Evolutionary conservation across 2,329 filamentous ascomycete species (phyloP), one percentile per base, ranked within the genome.

Genomic region (Aspergillus tanneri): DNA sequence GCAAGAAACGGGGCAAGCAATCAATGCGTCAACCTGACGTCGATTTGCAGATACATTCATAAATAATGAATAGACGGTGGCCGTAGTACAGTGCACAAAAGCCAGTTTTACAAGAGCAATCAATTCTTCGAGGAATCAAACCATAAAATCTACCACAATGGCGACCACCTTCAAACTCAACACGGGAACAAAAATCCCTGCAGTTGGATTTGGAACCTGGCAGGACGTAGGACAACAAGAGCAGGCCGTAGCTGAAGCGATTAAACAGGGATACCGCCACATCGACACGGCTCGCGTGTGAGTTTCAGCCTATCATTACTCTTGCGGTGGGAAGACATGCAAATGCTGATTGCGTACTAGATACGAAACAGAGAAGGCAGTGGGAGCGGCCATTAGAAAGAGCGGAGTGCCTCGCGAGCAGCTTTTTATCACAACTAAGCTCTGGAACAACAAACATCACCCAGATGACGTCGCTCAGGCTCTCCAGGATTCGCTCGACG

Each of bases 371-470:
- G 85, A 87, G 65, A 76, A 76, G 46, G 82, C 85, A 44, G 83
- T 86, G 0, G 86, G 84, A 10, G 70, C 77, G 55, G 86, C 81
- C 16, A 81, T 88, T 61, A 79, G 76, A 56, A 78, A 84, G 52
- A 80, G 80, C 24, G 77, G 84, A 38, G 76, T 88, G 9, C 83
- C 84, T 49, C 77, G 84, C 38, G 72, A 81, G 35, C 76, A 87
- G 47, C 71, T 87, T 53, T 87, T 86, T 68, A 74, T 87, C 56
- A 84, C 81, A 2, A 83, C 81, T 9, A 87, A 87, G 65, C 70
- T 86, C 27, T 86, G 82, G 82, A 85, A 84, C 69, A 83, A 82
- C 65, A 76, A 70, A 58, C 81, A 85, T 61, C 75, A 79, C 53
- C 78, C 77, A 1, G 77, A 84, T 58, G 81, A 84, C 58, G 85